Evolutionary conservation across 345 rosid genomes (phyloP), one percentile per base, ranked within the genome.

Genomic region (Abelmoschus esculentus): DNA sequence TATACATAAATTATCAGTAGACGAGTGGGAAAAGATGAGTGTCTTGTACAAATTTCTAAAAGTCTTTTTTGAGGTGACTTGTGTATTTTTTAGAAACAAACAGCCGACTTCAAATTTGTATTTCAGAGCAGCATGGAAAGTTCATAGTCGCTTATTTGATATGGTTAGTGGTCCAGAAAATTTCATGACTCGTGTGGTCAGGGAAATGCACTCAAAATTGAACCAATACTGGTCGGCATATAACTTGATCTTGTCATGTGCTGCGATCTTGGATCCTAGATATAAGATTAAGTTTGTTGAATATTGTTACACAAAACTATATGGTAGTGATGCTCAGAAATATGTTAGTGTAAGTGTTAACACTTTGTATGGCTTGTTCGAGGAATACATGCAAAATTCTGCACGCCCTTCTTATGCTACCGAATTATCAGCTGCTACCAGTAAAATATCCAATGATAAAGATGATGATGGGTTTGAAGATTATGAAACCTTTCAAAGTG

Each of bases 91-190:
- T 40, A 53, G 58, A 66, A 63, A 68, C 28, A 42, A 57, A 44
- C 54, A 71, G 70, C 74, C 76, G 13, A 67, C 84, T 11, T 68
- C 74, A 61, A 73, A 71, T 71, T 73, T 81, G 67, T 78, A 67
- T 61, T 74, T 76, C 54, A 74, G 40, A 54, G 67, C 60, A 1
- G 60, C 72, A 15, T 63, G 73, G 76, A 70, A 67, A 29, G 75
- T 78, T 49, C 60, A 75, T 19, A 76, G 22, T 60, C 64, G 60
- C 29, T 54, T 66, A 32, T 36, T 49, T 17, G 72, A 80, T 26
- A 65, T 56, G 49, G 67, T 70, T 47, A 69, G 53, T 26, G 75
- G 69, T 29, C 70, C 75, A 28, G 71, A 70, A 56, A 61, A 71
- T 58, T 70, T 72, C 44, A 72, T 80, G 75, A 77, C 70, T 26